Percentiles rank a stretch among this genome's conserved stretches.
phyloP scores from a whole-genome alignment of 176 grass and related monocot species.

The Saccharum officinarum region DNA sequence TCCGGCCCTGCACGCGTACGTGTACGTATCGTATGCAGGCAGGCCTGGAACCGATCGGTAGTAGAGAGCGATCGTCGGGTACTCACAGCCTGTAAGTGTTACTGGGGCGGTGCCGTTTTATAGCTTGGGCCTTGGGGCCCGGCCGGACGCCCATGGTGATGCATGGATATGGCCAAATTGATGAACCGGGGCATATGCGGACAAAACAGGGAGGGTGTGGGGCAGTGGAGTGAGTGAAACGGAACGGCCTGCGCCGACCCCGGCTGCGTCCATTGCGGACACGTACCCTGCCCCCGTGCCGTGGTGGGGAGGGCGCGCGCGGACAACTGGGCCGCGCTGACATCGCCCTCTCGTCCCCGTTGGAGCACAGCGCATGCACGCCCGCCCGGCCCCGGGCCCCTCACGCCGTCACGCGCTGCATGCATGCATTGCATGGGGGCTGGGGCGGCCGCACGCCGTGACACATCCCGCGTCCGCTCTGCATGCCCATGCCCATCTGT shows the following conservation, averaged over 20 bases:
- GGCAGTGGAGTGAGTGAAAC: conserved; percentile 30
- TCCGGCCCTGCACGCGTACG: background rate
- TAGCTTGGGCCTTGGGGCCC: background rate
- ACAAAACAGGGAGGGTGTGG: conserved; percentile 30
- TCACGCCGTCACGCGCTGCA: conserved; percentile 9
- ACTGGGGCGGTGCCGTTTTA: conserved; percentile 27
- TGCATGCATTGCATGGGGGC: background rate
- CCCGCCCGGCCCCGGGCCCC: too few relatives aligned
- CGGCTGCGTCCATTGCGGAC: background rate
- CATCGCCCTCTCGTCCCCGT: background rate
- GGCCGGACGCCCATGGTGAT: background rate
- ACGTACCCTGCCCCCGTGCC: conserved; percentile 25
- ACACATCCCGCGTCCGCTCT: background rate
- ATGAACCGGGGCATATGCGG: conserved; percentile 16
- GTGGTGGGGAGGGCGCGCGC: conserved; percentile 19
- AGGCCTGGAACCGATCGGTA: background rate
- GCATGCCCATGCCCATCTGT: background rate
- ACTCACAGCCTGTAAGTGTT: background rate
- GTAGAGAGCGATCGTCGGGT: background rate
- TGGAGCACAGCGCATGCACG: background rate
- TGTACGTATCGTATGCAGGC: background rate
- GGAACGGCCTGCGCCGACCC: background rate
- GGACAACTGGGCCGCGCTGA: conserved; percentile 38
- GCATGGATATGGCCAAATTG: conserved; percentile 6
- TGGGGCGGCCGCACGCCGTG: background rate